These are phyloP conservation scores for Cyberlindnera sargentensis DNA, from an alignment of 805 yeast genomes.

Conservation along the genomic window DNA sequence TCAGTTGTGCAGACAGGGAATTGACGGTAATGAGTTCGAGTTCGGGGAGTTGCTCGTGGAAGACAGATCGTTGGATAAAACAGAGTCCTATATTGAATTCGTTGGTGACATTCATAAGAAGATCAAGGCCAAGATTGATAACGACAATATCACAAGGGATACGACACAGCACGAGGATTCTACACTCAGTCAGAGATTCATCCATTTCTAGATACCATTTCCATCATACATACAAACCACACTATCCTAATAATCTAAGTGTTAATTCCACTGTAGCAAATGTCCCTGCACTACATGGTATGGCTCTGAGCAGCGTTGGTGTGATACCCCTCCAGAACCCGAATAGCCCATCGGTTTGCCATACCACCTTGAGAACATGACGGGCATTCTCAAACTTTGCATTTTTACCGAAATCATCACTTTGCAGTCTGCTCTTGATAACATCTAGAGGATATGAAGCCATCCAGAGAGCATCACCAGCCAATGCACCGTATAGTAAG, in stretches of 20 bases:
- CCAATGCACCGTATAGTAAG: constrained; percentile 80
- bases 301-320: constrained; percentile 53
- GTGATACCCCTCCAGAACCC: constrained; percentile 61
- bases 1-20: constrained; percentile 55
- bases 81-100: constrained; percentile 58
- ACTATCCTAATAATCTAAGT: constrained; percentile 31
- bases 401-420: constrained; percentile 41
- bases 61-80: constrained; percentile 52
- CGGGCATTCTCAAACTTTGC: constrained; percentile 37
- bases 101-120: constrained; percentile 61
- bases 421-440: constrained; percentile 80
- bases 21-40: constrained; percentile 42
- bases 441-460: constrained; percentile 86
- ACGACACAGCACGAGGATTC: constrained; percentile 19
- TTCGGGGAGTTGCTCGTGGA: constrained; percentile 61
- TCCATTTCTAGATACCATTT: constrained; percentile 8
- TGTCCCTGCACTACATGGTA: constrained; percentile 67
- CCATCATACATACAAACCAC: background rate
- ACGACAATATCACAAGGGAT: constrained; percentile 28
- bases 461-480: constrained; percentile 87
- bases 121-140: constrained; percentile 45
- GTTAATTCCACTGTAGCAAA: constrained; percentile 72
- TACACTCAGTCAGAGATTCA: constrained; percentile 15
- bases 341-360: constrained; percentile 33
- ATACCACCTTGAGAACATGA: constrained; percentile 28